Evolutionary conservation across 208 protist genomes (phyloP).

Genomic region (Trypanosoma scelopori): DNA sequence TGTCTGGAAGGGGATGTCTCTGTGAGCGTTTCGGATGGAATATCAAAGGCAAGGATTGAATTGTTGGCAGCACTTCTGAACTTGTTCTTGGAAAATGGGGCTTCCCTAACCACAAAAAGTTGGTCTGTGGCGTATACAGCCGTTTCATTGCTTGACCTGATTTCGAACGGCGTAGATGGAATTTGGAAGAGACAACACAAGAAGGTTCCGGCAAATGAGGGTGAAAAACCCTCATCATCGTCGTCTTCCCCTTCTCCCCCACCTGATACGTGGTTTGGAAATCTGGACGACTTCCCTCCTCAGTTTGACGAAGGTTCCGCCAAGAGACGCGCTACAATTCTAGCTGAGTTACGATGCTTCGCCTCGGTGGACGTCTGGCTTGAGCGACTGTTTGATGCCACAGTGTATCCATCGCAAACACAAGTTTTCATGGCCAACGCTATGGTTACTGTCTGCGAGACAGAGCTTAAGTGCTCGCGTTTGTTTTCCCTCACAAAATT

Average conservation of each 20-base stretch:
- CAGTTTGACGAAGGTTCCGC: slow-evolving; percentile 38
- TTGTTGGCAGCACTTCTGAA: slow-evolving; percentile 66
- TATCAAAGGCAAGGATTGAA: slow-evolving; percentile 59
- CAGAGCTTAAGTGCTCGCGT: slow-evolving; percentile 63
- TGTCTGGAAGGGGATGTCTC: slow-evolving; percentile 9
- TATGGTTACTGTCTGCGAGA: slow-evolving; percentile 64
- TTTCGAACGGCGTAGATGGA: slow-evolving; percentile 79
- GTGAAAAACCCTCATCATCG: slow-evolving; percentile 7
- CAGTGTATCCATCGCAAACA: slow-evolving; percentile 56
- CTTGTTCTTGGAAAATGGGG: slow-evolving; percentile 61
- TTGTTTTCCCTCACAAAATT: slow-evolving; percentile 85
- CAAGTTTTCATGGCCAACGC: slow-evolving; percentile 79
- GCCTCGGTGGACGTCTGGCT: slow-evolving; percentile 75
- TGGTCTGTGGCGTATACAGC: slow-evolving; percentile 73
- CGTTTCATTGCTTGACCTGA: slow-evolving; percentile 71
- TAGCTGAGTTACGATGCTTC: slow-evolving; percentile 42
- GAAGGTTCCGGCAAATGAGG: slow-evolving; percentile 33
- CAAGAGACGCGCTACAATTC: slow-evolving; percentile 43
- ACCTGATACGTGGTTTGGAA: slow-evolving; percentile 78
- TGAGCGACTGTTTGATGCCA: slow-evolving; percentile 80
- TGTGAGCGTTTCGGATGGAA: slow-evolving; percentile 41
- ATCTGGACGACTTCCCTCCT: slow-evolving; percentile 48
- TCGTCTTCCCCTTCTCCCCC: slow-evolving; percentile 1
- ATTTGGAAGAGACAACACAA: slow-evolving; percentile 55
- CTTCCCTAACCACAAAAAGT: slow-evolving; percentile 51